phyloP scores from a whole-genome alignment of 768 basidiomycete genomes.

The Auriscalpium microsporum region DNA sequence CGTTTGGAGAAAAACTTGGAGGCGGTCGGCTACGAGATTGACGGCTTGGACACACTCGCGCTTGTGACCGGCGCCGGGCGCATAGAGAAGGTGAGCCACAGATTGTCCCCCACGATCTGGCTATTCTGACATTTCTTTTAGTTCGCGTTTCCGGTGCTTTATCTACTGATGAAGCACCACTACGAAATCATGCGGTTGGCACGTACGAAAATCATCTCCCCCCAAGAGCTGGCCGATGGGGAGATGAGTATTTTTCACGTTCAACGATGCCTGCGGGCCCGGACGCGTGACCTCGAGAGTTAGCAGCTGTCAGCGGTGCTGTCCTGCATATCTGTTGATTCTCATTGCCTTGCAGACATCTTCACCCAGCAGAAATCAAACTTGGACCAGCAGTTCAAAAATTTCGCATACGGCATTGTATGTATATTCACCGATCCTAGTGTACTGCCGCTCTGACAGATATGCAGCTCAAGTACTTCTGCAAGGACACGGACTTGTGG shows the following conservation, averaged over 20 bases:
- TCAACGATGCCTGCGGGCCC: background rate
- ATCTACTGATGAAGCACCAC: conserved; percentile 6
- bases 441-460: background rate
- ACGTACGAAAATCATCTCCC: background rate
- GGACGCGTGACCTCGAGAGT: background rate
- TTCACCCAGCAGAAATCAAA: conserved; percentile 10
- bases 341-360: background rate
- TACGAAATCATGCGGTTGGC: conserved; percentile 1
- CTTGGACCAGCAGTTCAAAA: conserved; percentile 6
- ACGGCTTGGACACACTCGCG: conserved; percentile 20
- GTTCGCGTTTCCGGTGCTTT: conserved; percentile 1
- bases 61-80: conserved; percentile 20
- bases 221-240: conserved; percentile 1
- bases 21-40: conserved; percentile 20
- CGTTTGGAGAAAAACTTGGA: conserved; percentile 18
- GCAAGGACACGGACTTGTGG: background rate
- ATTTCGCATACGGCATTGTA: conserved; percentile 10
- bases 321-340: background rate
- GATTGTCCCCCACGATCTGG: too few species aligned
- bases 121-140: background rate
- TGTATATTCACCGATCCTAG: background rate
- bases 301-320: background rate
- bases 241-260: background rate
- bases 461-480: background rate
- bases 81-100: conserved; percentile 20